Percentiles rank a stretch among this genome's conserved stretches.
These are phyloP conservation scores for Lasiodiplodia sp. DNA, from an alignment of 2,329 filamentous ascomycete genomes.

Conservation along the genomic window DNA sequence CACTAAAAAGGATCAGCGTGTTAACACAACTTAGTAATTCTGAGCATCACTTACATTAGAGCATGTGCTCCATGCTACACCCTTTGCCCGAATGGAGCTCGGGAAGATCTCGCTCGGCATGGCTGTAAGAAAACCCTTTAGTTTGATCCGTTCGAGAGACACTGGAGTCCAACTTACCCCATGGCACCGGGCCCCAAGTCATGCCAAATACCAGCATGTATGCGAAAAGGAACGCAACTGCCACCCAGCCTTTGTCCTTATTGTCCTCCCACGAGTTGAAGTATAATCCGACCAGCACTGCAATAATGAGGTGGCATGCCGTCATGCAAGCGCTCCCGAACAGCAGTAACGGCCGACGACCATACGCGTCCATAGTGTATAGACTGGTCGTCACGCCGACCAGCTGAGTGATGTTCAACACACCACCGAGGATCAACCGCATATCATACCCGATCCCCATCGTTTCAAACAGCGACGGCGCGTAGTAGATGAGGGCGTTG, in stretches of 20 bases:
- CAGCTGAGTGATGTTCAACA: slow-evolving; percentile 53
- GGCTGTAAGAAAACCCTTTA: too few relatives aligned
- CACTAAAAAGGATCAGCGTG: slow-evolving; percentile 47
- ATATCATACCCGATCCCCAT: slow-evolving; percentile 48
- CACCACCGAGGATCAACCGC: slow-evolving; percentile 48
- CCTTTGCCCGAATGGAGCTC: slow-evolving; percentile 67
- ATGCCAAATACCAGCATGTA: slow-evolving; percentile 70
- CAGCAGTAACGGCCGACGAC: slow-evolving; percentile 50
- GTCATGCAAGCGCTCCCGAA: slow-evolving; percentile 54
- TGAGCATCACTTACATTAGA: slow-evolving; percentile 55
- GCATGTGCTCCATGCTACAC: slow-evolving; percentile 69
- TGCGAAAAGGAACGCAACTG: slow-evolving; percentile 65
- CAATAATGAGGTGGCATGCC: slow-evolving; percentile 59
- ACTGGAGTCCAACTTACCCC: slow-evolving; percentile 39
- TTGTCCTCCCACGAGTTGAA: slow-evolving; percentile 43
- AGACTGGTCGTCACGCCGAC: slow-evolving; percentile 50
- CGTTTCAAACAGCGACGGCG: slow-evolving; percentile 53
- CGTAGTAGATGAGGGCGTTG: slow-evolving; percentile 60
- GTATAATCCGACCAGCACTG: slow-evolving; percentile 62
- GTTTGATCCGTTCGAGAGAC: too few relatives aligned
- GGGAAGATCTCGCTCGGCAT: slow-evolving; percentile 69
- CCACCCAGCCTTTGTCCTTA: slow-evolving; percentile 60
- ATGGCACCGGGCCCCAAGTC: slow-evolving; percentile 63
- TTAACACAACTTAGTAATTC: slow-evolving; percentile 39
- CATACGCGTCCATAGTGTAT: slow-evolving; percentile 54